These are phyloP conservation scores for Plantago coronopus DNA, from an alignment of 305 asterid genomes.

Conservation along the genomic window DNA sequence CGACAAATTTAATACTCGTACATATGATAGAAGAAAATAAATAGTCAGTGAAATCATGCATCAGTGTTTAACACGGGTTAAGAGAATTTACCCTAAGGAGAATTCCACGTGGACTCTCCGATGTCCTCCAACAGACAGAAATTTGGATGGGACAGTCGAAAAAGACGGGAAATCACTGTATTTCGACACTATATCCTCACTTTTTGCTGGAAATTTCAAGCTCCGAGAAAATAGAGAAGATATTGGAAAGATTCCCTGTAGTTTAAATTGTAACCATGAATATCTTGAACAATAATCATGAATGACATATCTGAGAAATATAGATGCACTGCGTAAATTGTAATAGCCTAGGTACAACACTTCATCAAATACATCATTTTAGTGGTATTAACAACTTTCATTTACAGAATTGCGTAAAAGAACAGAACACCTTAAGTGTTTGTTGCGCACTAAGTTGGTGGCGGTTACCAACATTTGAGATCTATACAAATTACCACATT, in stretches of 20 bases:
- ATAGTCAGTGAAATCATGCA: neutral
- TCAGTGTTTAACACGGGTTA: conserved; percentile 9
- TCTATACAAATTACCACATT: too few species aligned
- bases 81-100: conserved; percentile 63
- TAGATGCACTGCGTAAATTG: conserved; percentile 7
- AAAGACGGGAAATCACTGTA: conserved; percentile 54
- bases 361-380: neutral
- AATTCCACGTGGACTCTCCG: conserved; percentile 75
- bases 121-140: conserved; percentile 38
- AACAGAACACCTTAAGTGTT: neutral
- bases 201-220: conserved; percentile 64
- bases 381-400: neutral
- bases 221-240: conserved; percentile 62
- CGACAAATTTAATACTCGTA: neutral
- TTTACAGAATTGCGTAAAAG: neutral
- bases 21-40: too few species aligned
- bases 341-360: too few species aligned
- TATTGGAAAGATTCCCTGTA: conserved; percentile 87
- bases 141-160: conserved; percentile 35
- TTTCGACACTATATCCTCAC: conserved; percentile 46
- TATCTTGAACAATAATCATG: conserved; percentile 13
- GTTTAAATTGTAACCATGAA: conserved; percentile 10
- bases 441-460: too few species aligned
- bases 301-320: conserved; percentile 4
- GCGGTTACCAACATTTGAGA: too few species aligned